Conservation (phyloP, 352 stramenopile genomes). For the Phytophthora lateralis region DNA sequence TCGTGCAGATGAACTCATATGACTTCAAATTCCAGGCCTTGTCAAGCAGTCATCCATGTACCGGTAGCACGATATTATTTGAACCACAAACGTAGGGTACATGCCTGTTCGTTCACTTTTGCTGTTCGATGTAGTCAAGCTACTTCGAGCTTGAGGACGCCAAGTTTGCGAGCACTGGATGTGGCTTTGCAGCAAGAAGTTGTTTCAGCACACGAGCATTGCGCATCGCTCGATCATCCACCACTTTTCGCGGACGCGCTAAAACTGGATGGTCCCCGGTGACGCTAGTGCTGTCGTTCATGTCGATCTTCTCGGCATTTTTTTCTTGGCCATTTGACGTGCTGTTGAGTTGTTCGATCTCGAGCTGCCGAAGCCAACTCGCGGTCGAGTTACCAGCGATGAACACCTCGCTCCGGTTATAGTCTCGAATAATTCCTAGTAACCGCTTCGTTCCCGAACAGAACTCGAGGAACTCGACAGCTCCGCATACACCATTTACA, state of each 20-base stretch:
- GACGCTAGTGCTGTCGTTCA: background rate
- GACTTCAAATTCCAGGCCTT: slow-evolving; percentile 1
- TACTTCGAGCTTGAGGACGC: slow-evolving; percentile 9
- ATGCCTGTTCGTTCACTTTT: slow-evolving; percentile 8
- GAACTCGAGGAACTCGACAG: slow-evolving; percentile 62
- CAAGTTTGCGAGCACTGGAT: slow-evolving; percentile 36
- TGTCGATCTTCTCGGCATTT: background rate
- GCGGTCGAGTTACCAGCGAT: slow-evolving; percentile 34
- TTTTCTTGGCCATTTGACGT: slow-evolving; percentile 1
- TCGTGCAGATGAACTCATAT: background rate
- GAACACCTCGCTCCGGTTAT: slow-evolving; percentile 18
- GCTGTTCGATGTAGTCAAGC: slow-evolving; percentile 3
- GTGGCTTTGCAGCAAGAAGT: slow-evolving; percentile 49
- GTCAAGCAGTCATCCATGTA: background rate
- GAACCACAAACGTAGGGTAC: slow-evolving; percentile 6
- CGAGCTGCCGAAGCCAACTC: slow-evolving; percentile 28
- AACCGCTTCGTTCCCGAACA: slow-evolving; percentile 42
- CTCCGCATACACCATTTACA: slow-evolving; percentile 56
- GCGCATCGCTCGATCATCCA: slow-evolving; percentile 35
- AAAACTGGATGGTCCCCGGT: background rate
- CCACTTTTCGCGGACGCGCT: slow-evolving; percentile 10
- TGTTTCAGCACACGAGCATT: slow-evolving; percentile 44
- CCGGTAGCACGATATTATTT: background rate
- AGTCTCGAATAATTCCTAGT: slow-evolving; percentile 14
- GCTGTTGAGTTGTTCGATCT: slow-evolving; percentile 14